Evolutionary conservation across 2,329 filamentous ascomycete species (phyloP).

Genomic region (Immersiporthe knoxdaviesiana): DNA sequence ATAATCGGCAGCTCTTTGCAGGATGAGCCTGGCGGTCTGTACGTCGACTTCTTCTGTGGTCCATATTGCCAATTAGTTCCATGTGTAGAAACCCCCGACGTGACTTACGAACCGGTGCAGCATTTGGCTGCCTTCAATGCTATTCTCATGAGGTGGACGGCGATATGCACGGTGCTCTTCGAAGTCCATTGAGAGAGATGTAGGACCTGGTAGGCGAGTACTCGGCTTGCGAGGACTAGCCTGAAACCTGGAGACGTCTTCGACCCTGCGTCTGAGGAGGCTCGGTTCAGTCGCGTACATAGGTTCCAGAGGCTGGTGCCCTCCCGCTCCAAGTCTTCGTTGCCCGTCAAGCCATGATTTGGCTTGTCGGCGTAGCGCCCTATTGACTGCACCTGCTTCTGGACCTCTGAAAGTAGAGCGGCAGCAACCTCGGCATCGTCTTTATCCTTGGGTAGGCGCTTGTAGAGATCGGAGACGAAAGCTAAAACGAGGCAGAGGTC

Average conservation of each 20-base stretch:
- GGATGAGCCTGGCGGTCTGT: conserved; percentile 60
- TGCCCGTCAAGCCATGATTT: conserved; percentile 37
- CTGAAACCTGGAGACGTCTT: conserved; percentile 12
- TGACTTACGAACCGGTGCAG: conserved; percentile 57
- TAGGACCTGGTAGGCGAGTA: conserved; percentile 70
- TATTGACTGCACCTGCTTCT: conserved; percentile 42
- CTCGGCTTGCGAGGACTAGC: conserved; percentile 46
- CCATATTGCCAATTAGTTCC: conserved; percentile 26
- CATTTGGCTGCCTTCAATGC: conserved; percentile 67
- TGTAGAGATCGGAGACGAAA: conserved; percentile 34
- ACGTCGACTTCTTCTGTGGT: conserved; percentile 54
- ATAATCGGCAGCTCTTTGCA: conserved; percentile 67
- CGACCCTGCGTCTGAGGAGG: conserved; percentile 32
- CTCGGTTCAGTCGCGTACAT: conserved; percentile 55
- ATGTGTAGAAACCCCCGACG: conserved; percentile 27
- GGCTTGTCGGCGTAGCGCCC: conserved; percentile 39
- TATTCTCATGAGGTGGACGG: conserved; percentile 64
- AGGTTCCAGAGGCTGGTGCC: conserved; percentile 70
- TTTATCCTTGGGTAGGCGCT: conserved; percentile 36
- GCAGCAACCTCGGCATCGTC: conserved; percentile 34
- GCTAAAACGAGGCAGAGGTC: conserved; percentile 14
- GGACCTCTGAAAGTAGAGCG: conserved; percentile 46
- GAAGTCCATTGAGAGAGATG: conserved; percentile 54
- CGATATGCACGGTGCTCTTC: conserved; percentile 38
- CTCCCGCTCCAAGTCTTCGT: conserved; percentile 55